Percentiles rank a stretch among this genome's conserved stretches.
phyloP scores from a whole-genome alignment of 2,329 filamentous ascomycete species.

The Eutypa lata region DNA sequence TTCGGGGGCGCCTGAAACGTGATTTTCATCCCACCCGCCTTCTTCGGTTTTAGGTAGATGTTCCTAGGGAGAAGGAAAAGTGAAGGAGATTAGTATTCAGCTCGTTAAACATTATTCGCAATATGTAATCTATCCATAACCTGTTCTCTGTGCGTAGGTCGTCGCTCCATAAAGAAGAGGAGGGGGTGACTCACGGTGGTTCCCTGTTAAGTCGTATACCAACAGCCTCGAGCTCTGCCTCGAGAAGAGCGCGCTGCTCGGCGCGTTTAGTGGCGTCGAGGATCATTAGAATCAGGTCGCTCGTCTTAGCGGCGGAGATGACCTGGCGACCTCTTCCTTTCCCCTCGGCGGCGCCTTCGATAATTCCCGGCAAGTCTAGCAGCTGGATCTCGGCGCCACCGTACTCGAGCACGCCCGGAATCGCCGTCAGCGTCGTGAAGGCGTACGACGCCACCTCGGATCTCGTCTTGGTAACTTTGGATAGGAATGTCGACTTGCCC shows the following conservation, averaged over 20 bases:
- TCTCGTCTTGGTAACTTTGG: conserved; percentile 96
- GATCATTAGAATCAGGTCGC: conserved; percentile 94
- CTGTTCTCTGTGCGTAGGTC: too few relatives aligned
- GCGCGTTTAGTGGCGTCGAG: conserved; percentile 95
- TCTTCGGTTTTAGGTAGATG: conserved; percentile 95
- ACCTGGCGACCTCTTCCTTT: conserved; percentile 95
- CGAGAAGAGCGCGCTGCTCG: conserved; percentile 84
- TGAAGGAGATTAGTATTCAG: conserved; percentile 9
- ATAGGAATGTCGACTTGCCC: conserved; percentile 97
- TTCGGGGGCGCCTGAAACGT: conserved; percentile 90
- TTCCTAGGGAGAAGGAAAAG: conserved; percentile 60
- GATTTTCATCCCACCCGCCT: conserved; percentile 97
- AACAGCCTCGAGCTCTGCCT: conserved; percentile 90
- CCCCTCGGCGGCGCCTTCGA: conserved; percentile 92
- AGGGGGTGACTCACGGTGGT: conserved; percentile 63
- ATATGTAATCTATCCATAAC: too few relatives aligned
- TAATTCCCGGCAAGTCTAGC: conserved; percentile 95
- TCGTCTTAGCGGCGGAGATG: conserved; percentile 97
- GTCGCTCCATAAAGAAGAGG: too few relatives aligned
- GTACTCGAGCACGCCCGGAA: conserved; percentile 95
- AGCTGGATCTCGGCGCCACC: conserved; percentile 97
- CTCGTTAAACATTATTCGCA: too few relatives aligned
- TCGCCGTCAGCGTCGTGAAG: conserved; percentile 96
- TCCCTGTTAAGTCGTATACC: conserved; percentile 90
- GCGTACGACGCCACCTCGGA: conserved; percentile 95